Percentiles rank a stretch among this genome's conserved stretches.
These are phyloP conservation scores for Cornus kousa DNA, from an alignment of 148 eudicot genomes.

Conservation along the genomic window DNA sequence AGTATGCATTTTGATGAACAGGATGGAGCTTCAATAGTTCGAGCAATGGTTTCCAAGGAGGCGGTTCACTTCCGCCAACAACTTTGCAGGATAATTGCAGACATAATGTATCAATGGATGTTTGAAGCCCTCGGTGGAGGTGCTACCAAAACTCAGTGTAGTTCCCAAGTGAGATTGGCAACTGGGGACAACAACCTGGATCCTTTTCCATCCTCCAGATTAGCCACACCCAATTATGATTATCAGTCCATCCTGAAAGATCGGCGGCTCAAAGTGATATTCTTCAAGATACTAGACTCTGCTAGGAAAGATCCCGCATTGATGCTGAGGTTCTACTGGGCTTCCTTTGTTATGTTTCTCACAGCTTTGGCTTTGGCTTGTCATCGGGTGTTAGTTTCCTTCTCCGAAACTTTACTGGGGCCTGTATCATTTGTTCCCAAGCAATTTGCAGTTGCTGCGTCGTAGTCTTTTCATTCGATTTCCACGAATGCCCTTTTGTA, in stretches of 20 bases:
- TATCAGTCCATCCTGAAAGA: slow-evolving; percentile 53
- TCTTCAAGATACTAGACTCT: slow-evolving; percentile 52
- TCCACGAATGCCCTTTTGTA: not conserved
- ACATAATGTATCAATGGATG: slow-evolving; percentile 61
- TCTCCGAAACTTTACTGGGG: slow-evolving; percentile 41
- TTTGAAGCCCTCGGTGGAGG: slow-evolving; percentile 25
- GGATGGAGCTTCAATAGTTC: slow-evolving; percentile 79
- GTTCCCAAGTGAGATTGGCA: slow-evolving; percentile 11
- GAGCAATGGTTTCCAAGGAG: slow-evolving; percentile 59
- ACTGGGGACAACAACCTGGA: slow-evolving; percentile 8
- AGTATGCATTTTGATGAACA: slow-evolving; percentile 24
- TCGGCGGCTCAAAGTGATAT: slow-evolving; percentile 71
- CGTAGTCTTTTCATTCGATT: not conserved
- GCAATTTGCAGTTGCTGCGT: slow-evolving; percentile 35
- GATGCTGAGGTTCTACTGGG: slow-evolving; percentile 52
- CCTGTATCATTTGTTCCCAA: slow-evolving; percentile 42
- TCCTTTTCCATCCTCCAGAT: slow-evolving; percentile 19
- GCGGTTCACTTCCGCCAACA: slow-evolving; percentile 62
- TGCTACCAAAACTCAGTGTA: slow-evolving; percentile 11
- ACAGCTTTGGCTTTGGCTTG: slow-evolving; percentile 67
- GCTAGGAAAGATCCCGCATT: slow-evolving; percentile 55
- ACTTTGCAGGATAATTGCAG: slow-evolving; percentile 57
- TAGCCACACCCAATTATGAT: slow-evolving; percentile 30
- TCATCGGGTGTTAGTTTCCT: slow-evolving; percentile 48
- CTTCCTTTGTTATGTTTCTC: slow-evolving; percentile 41